Conservation (phyloP, 2,329 filamentous ascomycete species). For the Aspergillus novofumigatus region DNA sequence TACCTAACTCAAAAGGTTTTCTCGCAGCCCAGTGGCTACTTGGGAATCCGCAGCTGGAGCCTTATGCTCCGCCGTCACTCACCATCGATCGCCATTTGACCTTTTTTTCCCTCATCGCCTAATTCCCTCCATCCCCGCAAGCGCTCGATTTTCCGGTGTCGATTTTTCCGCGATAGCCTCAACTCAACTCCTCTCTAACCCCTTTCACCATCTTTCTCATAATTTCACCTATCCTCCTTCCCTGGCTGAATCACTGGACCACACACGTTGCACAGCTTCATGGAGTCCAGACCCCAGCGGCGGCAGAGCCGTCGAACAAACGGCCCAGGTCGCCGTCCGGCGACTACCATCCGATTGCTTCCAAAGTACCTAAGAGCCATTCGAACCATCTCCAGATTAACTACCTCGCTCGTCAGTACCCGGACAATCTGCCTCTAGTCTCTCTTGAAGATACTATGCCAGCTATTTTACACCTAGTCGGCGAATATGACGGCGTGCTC, state of each 20-base stretch:
- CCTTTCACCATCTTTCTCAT: background rate
- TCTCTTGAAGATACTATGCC: conserved; percentile 66
- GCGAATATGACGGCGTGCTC: conserved; percentile 79
- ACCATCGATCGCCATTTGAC: conserved; percentile 17
- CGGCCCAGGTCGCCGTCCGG: conserved; percentile 44
- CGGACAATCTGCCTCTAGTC: conserved; percentile 59
- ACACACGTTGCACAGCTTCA: conserved; percentile 13
- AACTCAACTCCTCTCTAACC: background rate
- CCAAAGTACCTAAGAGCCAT: conserved; percentile 52
- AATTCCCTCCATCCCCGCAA: conserved; percentile 1
- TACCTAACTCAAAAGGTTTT: conserved; percentile 14
- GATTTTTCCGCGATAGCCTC: background rate
- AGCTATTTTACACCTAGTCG: conserved; percentile 67
- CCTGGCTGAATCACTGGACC: background rate
- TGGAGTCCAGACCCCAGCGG: conserved; percentile 32
- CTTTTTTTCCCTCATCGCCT: conserved; percentile 1
- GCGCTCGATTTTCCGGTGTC: background rate
- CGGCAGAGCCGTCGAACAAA: conserved; percentile 39
- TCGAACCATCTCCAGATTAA: conserved; percentile 63
- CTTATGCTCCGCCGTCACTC: conserved; percentile 20
- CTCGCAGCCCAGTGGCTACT: conserved; percentile 15
- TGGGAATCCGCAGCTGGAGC: conserved; percentile 18
- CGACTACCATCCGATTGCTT: conserved; percentile 35
- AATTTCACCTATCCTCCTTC: conserved; percentile 1
- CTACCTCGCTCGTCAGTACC: conserved; percentile 61